Conservation (phyloP, 2,329 filamentous ascomycete genomes). For the Intubia oerlemansii region DNA sequence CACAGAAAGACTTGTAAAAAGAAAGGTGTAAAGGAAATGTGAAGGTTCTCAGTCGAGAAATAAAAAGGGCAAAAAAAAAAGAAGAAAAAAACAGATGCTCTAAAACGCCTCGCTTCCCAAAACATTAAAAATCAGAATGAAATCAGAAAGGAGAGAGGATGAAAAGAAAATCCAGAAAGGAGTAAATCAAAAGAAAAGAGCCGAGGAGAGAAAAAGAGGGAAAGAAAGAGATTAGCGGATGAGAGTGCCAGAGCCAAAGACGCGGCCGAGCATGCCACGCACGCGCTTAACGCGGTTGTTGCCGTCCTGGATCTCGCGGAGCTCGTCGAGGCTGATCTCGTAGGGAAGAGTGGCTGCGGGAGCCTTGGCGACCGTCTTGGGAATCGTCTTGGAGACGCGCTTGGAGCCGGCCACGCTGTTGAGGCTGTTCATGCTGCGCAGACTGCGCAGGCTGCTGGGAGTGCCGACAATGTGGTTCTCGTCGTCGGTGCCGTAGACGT, state of each 20-base stretch:
- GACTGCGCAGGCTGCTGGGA: conserved; percentile 8
- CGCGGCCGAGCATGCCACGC: conserved; percentile 30
- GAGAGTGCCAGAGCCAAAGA: conserved; percentile 21
- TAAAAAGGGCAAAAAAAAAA: conserved; percentile 1
- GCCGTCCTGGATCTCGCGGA: conserved; percentile 26
- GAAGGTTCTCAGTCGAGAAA: too few species aligned
- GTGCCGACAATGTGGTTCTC: conserved; percentile 22
- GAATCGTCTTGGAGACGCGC: conserved; percentile 1
- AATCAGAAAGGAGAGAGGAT: conserved; percentile 1
- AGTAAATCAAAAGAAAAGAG: neutral
- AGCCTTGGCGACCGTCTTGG: neutral
- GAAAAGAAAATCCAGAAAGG: neutral
- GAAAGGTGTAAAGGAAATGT: neutral
- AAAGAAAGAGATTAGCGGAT: conserved; percentile 13
- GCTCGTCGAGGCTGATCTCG: conserved; percentile 31
- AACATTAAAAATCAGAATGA: too few species aligned
- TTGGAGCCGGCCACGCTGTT: conserved; percentile 6
- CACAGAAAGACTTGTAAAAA: neutral
- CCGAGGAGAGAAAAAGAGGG: neutral
- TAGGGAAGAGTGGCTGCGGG: conserved; percentile 25
- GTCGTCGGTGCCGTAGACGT: conserved; percentile 19
- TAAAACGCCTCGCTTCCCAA: neutral
- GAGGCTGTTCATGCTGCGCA: too few species aligned
- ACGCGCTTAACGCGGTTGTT: conserved; percentile 24
- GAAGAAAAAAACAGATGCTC: neutral